These are phyloP conservation scores for Neotropicomus parvogracilis DNA, from an alignment of 1,284 basidiomycete species.

Conservation along the genomic window DNA sequence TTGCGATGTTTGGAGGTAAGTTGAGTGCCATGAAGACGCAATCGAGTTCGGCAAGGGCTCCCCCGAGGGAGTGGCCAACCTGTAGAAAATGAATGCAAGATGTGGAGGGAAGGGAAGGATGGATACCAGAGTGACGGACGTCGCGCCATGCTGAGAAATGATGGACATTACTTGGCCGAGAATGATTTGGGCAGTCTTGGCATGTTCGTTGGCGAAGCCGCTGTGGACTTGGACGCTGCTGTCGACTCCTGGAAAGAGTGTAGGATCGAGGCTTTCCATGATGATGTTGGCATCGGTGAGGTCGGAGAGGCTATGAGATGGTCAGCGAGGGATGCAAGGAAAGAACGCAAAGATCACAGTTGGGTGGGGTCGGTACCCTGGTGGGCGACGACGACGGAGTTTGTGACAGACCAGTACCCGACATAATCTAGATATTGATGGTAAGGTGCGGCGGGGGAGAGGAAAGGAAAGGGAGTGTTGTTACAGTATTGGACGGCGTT, in stretches of 20 bases:
- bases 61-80: slow-evolving; percentile 58
- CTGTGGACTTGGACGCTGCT: slow-evolving; percentile 30
- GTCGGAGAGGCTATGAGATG: slow-evolving; percentile 23
- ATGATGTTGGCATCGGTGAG: slow-evolving; percentile 33
- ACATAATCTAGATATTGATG: slow-evolving; percentile 31
- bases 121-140: slow-evolving; percentile 37
- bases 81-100: slow-evolving; percentile 17
- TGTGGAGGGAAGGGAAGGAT: not conserved
- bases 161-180: slow-evolving; percentile 38
- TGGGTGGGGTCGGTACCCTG: slow-evolving; percentile 34
- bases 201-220: slow-evolving; percentile 36
- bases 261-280: slow-evolving; percentile 26
- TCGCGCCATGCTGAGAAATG: slow-evolving; percentile 33
- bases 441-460: slow-evolving; percentile 6
- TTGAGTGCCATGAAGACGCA: slow-evolving; percentile 48
- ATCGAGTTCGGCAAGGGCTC: slow-evolving; percentile 53
- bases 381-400: slow-evolving; percentile 35
- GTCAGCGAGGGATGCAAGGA: not conserved
- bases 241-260: slow-evolving; percentile 36
- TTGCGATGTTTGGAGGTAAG: slow-evolving; percentile 38
- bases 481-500: slow-evolving; percentile 37
- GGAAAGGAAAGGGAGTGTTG: slow-evolving; percentile 2
- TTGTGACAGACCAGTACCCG: slow-evolving; percentile 31
- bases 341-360: slow-evolving; percentile 18
- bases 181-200: slow-evolving; percentile 37